Evolutionary conservation across 2,329 filamentous ascomycete genomes (phyloP).

Genomic region (Tolypocladium amazonense): DNA sequence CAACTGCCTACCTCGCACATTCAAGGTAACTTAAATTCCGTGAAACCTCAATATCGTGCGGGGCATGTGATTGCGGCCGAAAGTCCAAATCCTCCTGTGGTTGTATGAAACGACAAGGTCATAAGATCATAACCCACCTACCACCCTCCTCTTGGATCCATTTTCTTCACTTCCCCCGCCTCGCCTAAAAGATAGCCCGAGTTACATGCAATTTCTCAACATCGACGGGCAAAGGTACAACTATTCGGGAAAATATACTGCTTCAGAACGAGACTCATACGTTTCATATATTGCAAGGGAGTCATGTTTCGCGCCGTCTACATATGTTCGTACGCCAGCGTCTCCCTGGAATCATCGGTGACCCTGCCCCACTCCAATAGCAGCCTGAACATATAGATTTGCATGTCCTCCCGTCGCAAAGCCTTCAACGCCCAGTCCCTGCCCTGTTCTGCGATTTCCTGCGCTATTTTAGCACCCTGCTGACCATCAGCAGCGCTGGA

Average conservation of each 20-base stretch:
- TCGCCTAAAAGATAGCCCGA: too few species aligned
- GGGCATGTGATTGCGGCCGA: not conserved
- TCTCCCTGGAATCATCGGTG: conserved; percentile 41
- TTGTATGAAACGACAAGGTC: too few species aligned
- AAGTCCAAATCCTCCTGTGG: not conserved
- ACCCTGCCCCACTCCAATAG: conserved; percentile 60
- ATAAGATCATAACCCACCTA: too few species aligned
- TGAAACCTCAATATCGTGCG: not conserved
- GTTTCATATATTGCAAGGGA: not conserved
- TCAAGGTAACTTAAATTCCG: not conserved
- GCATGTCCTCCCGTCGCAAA: conserved; percentile 59
- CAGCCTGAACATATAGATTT: conserved; percentile 63
- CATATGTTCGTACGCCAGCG: not conserved
- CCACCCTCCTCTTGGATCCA: not conserved
- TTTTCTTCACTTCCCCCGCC: too few species aligned
- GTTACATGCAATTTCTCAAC: too few species aligned
- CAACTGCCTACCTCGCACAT: not conserved
- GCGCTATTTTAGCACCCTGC: conserved; percentile 7
- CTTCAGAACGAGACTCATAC: too few species aligned
- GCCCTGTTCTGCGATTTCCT: conserved; percentile 22
- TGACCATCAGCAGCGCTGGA: not conserved
- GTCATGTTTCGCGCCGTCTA: not conserved
- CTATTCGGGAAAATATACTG: too few species aligned
- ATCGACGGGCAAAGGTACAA: too few species aligned
- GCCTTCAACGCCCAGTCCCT: conserved; percentile 45